Base-by-base conservation (phyloP, 2,329 filamentous ascomycete species). In the Penicillium sclerotiorum region DNA sequence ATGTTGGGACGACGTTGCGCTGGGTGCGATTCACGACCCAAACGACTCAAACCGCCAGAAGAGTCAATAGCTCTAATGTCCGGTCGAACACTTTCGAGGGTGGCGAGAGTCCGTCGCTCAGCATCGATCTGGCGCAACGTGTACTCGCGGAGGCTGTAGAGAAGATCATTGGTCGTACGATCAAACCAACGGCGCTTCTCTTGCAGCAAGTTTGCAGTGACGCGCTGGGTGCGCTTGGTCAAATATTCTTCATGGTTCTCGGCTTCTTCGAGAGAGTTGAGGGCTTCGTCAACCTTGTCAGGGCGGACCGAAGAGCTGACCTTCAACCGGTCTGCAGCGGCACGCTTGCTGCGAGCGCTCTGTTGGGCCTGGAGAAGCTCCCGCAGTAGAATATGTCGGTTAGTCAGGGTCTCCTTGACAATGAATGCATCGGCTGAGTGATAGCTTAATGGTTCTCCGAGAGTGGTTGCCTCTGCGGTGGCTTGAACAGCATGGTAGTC, bases 241-340 rank as follows among this genome's bases (percentile, higher is more conserved):
- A 99, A 82, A 63, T 91, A 89, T 12, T 85, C 78, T 73, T 99
- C 94, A 59, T 89, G 85, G 56, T 82, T 86, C 47, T 88, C 82
- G 4, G 94, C 94, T 66, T 97, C 94, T 56, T 96, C 91, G 4
- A 97, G 81, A 4, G 90, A 83, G 15, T 85, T 81, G 64, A 99
- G 95, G n/a, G 94, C 94, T 73, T 99, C 94, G 68, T 99, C 94
- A 22, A 97, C 94, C 75, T 97, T 99, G 67, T 99, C 94, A 28
- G 88, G 83, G 55, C 90, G 88, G 28, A 99, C 92, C 50, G 86
- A 94, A 13, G 89, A 88, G 69, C 86, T 90, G 15, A 87, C 85
- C 68, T 95, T 96, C 53, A 99, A 80, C 37, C 94, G 85, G 70
- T 97, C 92, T 1, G 92, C 91, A 1, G 92, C 90, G 56, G 86